Evolutionary conservation across 2,329 filamentous ascomycete species (phyloP).

Genomic region (Lachnellula arida): DNA sequence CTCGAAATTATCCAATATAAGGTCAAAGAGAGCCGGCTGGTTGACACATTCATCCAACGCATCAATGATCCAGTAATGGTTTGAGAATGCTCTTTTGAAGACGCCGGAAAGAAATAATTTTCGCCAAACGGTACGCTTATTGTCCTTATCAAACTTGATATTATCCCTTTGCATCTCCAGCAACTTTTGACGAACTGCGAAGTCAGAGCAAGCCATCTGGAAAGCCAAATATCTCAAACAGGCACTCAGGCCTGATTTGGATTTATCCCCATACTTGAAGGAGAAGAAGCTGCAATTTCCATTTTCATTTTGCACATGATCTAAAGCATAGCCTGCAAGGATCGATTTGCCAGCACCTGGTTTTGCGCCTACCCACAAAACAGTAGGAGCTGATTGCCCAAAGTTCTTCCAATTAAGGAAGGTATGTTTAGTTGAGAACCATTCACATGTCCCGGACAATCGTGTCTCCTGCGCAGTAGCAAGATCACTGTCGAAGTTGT

Average conservation of each 20-base stretch:
- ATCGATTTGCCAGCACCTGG: slow-evolving; percentile 28
- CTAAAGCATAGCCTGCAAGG: slow-evolving; percentile 15
- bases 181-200: slow-evolving; percentile 21
- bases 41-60: slow-evolving; percentile 32
- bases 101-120: slow-evolving; percentile 32
- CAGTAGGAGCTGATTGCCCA: background rate
- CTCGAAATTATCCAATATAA: slow-evolving; percentile 7
- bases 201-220: slow-evolving; percentile 32
- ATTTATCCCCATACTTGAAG: slow-evolving; percentile 21
- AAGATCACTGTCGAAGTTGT: slow-evolving; percentile 16
- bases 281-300: slow-evolving; percentile 21
- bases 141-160: slow-evolving; percentile 23
- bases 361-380: slow-evolving; percentile 28
- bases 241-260: slow-evolving; percentile 10
- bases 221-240: slow-evolving; percentile 29
- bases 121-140: slow-evolving; percentile 31
- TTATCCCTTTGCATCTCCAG: slow-evolving; percentile 23
- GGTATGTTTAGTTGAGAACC: slow-evolving; percentile 10
- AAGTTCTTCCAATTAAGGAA: slow-evolving; percentile 11
- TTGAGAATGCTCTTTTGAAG: slow-evolving; percentile 21
- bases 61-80: slow-evolving; percentile 35
- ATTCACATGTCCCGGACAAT: slow-evolving; percentile 22
- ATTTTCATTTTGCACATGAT: slow-evolving; percentile 10
- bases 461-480: slow-evolving; percentile 5
- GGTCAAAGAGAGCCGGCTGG: background rate